Base-by-base conservation (phyloP, 805 yeast genomes). In the Blastobotrys robertii region DNA sequence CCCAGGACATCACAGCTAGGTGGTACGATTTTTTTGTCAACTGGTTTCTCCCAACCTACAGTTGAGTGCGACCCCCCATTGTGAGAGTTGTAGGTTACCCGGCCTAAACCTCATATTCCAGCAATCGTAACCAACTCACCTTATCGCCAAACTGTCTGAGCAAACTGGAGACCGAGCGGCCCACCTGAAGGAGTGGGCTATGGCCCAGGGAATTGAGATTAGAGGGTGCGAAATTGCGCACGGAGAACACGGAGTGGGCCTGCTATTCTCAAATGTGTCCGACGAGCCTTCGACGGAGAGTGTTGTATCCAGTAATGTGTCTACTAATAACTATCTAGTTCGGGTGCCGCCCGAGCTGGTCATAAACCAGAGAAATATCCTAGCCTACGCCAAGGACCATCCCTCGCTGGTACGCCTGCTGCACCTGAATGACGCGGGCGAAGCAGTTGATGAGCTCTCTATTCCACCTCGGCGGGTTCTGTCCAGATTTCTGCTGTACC, bases 1-100 rank as follows among this genome's bases (percentile, higher is more conserved):
- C 96, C 44, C 30, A 44, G 44, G 33, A 11, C 10, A 38, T 34
- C 13, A 14, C 14, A 30, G 34, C 29, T 13, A 3, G 3, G 11
- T 10, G 19, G 25, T 36, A 9, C 35, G 37, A 25, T 13, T 34
- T 34, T 37, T 36, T 19, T 19, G n/a, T n/a, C n/a, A n/a, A n/a
- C n/a, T n/a, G n/a, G n/a, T 19, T 4, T 19, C 25, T 19, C 25
- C 25, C 25, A 19, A n/a, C n/a, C n/a, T n/a, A n/a, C n/a, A n/a
- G n/a, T n/a, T n/a, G n/a, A n/a, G n/a, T n/a, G n/a, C n/a, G n/a
- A n/a, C n/a, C n/a, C n/a, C n/a, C n/a, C n/a, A n/a, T n/a, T n/a
- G n/a, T n/a, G n/a, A n/a, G n/a, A n/a, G 25, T 19, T 19, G 25
- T 19, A n/a, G 25, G 25, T 19, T 19, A 19, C 25, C 25, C 25